These are phyloP conservation scores for Digitaria exilis DNA, from an alignment of 202 grass and related monocot species.

Conservation along the genomic window DNA sequence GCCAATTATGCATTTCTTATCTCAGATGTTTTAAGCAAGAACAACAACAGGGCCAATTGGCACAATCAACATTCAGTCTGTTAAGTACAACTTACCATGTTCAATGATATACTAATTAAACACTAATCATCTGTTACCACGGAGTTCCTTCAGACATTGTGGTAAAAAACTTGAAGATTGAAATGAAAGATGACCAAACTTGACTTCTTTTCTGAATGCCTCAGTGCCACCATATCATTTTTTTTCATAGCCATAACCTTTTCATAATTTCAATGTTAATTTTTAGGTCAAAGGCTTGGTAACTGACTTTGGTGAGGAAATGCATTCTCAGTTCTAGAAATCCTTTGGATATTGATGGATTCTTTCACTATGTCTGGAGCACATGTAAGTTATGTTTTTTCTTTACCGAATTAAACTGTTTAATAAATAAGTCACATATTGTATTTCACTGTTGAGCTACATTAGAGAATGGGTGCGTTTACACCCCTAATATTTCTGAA, in stretches of 20 bases:
- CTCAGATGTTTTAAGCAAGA: background rate
- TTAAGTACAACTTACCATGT: background rate
- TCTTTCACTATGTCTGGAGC: conserved; percentile 79
- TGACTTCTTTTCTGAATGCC: background rate
- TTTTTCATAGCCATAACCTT: background rate
- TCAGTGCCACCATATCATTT: too few relatives aligned
- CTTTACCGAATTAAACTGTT: conserved; percentile 3
- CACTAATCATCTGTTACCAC: background rate
- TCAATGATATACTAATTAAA: conserved; percentile 1
- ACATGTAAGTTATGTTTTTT: conserved; percentile 62
- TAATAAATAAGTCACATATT: conserved; percentile 15
- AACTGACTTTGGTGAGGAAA: conserved; percentile 91
- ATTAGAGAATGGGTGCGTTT: background rate
- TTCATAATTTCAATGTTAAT: conserved; percentile 26
- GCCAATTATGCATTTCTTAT: conserved; percentile 5
- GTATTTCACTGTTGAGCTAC: background rate
- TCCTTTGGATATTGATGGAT: conserved; percentile 95
- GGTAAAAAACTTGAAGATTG: background rate
- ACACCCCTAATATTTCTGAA: background rate
- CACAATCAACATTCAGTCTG: background rate
- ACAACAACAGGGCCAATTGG: background rate
- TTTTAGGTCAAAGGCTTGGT: conserved; percentile 97
- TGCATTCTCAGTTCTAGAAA: conserved; percentile 99
- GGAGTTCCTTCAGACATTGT: background rate
- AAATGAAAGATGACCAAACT: background rate